Evolutionary conservation across 352 stramenopile genomes (phyloP).

Genomic region (Phytophthora nicotianae): DNA sequence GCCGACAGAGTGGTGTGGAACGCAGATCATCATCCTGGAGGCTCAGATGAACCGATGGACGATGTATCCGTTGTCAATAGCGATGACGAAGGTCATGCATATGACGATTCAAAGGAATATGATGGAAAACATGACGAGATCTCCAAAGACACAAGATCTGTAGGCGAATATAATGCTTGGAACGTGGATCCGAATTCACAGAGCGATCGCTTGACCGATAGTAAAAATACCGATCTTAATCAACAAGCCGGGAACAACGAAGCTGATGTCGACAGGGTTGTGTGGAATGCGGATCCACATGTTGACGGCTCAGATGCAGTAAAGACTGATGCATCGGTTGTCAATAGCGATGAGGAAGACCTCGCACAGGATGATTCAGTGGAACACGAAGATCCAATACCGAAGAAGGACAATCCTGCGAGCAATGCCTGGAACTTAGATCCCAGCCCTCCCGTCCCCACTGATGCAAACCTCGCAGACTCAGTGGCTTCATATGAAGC

Average conservation of each 20-base stretch:
- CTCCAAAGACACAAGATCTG: background rate
- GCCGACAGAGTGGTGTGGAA: slow-evolving; percentile 20
- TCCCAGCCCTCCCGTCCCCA: slow-evolving; percentile 5
- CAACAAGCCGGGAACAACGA: background rate
- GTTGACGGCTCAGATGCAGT: background rate
- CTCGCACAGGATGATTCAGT: slow-evolving; percentile 1
- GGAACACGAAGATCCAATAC: background rate
- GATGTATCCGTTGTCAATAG: background rate
- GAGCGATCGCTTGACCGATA: background rate
- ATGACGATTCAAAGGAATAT: background rate
- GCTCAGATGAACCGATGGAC: background rate
- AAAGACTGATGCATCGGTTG: background rate
- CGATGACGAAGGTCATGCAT: slow-evolving; percentile 3
- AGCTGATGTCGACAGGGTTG: background rate
- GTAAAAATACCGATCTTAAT: background rate
- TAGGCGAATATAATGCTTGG: background rate
- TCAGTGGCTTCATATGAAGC: background rate
- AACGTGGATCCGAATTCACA: background rate
- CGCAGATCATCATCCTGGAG: slow-evolving; percentile 9
- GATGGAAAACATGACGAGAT: background rate
- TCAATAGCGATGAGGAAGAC: slow-evolving; percentile 4
- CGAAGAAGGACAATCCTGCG: background rate
- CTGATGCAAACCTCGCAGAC: background rate
- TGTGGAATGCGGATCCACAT: slow-evolving; percentile 31
- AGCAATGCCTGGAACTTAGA: slow-evolving; percentile 30